Conservation (phyloP, 192 early-diverging fungal species). For the Umbelopsis vinacea region DNA sequence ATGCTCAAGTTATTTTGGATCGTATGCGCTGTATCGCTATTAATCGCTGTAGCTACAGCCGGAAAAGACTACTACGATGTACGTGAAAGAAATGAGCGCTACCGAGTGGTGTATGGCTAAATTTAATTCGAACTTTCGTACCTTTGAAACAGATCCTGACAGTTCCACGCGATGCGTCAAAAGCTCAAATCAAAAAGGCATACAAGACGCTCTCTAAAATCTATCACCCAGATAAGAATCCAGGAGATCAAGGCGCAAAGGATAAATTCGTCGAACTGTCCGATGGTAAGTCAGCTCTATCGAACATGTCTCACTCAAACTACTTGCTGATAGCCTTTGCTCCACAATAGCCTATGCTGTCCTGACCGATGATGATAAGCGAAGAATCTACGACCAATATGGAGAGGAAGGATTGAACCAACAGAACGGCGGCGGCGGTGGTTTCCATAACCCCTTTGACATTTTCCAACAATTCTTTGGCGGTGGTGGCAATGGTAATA, state of each 20-base stretch:
- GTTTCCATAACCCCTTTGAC: conserved; percentile 96
- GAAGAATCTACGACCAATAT: conserved; percentile 88
- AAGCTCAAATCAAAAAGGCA: conserved; percentile 90
- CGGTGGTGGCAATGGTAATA: conserved; percentile 60
- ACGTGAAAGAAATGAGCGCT: neutral
- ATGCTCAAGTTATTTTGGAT: conserved; percentile 14
- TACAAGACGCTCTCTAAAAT: conserved; percentile 91
- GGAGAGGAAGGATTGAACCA: conserved; percentile 96
- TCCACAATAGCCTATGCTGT: conserved; percentile 85
- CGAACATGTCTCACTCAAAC: neutral
- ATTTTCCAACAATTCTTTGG: conserved; percentile 94
- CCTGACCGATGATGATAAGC: conserved; percentile 89
- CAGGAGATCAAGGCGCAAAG: conserved; percentile 81
- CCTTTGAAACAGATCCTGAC: conserved; percentile 65
- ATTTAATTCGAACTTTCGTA: neutral
- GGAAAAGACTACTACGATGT: conserved; percentile 38
- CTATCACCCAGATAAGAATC: conserved; percentile 90
- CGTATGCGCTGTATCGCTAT: conserved; percentile 1
- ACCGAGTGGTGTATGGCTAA: no score
- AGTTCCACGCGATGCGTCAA: conserved; percentile 76
- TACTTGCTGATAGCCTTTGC: neutral
- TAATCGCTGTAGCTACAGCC: conserved; percentile 23
- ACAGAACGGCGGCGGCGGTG: conserved; percentile 58
- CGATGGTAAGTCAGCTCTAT: conserved; percentile 66
- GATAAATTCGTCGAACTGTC: conserved; percentile 89